Percentiles rank a stretch among this genome's conserved stretches.
Conservation (phyloP, 768 basidiomycete species). For the Xerocomus brunneocitrinus region DNA sequence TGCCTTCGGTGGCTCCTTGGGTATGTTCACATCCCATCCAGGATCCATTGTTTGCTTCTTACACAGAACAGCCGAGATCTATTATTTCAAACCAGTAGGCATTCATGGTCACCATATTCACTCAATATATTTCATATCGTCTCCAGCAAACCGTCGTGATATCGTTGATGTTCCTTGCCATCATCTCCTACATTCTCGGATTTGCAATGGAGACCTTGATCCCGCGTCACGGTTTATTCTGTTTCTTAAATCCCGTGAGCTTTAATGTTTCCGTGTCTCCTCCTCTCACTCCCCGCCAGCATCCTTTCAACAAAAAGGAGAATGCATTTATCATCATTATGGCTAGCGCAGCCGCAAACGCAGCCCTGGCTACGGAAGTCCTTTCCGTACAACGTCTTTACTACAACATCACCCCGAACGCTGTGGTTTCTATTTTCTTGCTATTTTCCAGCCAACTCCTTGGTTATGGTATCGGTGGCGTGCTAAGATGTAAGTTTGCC, state of each 20-base stretch:
- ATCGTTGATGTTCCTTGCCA: constrained; percentile 50
- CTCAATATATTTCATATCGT: background rate
- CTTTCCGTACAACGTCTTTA: constrained; percentile 50
- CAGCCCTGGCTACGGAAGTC: constrained; percentile 51
- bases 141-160: constrained; percentile 47
- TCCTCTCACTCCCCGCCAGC: constrained; percentile 28
- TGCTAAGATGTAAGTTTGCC: constrained; percentile 40
- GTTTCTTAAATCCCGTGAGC: constrained; percentile 51
- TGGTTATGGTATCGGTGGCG: constrained; percentile 54
- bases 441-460: constrained; percentile 33
- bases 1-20: constrained; percentile 49
- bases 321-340: constrained; percentile 56
- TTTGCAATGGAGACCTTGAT: constrained; percentile 42
- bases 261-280: background rate
- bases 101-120: background rate
- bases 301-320: constrained; percentile 58
- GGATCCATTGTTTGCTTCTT: background rate
- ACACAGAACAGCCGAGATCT: constrained; percentile 44
- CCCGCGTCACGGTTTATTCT: constrained; percentile 41
- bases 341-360: constrained; percentile 50
- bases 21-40: constrained; percentile 20
- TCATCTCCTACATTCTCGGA: constrained; percentile 49
- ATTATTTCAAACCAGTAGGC: constrained; percentile 56
- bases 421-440: constrained; percentile 42
- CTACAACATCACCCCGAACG: constrained; percentile 49